Base-by-base conservation (phyloP, 495 filamentous ascomycete species). In the Xylaria acuta region DNA sequence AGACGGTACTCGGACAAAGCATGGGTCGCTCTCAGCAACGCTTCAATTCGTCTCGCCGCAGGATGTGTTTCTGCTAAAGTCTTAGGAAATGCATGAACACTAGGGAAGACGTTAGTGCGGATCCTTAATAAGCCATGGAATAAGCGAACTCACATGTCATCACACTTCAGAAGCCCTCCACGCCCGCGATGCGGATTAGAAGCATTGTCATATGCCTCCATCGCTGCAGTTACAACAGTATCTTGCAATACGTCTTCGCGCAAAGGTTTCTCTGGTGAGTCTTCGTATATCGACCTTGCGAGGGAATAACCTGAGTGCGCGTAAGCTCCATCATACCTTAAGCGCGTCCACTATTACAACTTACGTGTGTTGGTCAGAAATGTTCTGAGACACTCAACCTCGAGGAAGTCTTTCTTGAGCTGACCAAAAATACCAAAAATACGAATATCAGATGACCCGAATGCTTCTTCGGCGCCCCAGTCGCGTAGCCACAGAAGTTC, bases 1-100 rank as follows among this genome's bases (percentile, higher is more conserved):
- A 99, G 86, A 5, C 92, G 92, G 82, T 97, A 98, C 73, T 92
- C 92, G 43, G 94, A 95, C 45, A 98, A 85, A 8, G 90, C 86
- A 79, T 99, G 94, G 0, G 97, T 97, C 22, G 96, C 94, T 53
- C 86, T 84, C n/a, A 98, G 84, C 6, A 99, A 87, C 45, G 92
- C 88, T 36, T 87, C 86, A 56, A 90, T 85, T 71, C 88, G 85
- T 67, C 85, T 87, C 58, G 91, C 78, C 2, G 73, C 83, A 1
- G 84, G 81, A 5, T 80, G 73, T 2, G 90, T 90, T 5, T 85
- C 82, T 2, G 84, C 81, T 74, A 94, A 88, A 67, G 90, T 88
- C 22, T 87, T 80, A 38, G 87, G 86, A 80, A 97, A 94, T 16
- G 92, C 82, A 72, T 91, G 86, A 68, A 96, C 82, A 64, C 92